phyloP scores from a whole-genome alignment of 179 eudicot genomes.

The Corrigiola litoralis region DNA sequence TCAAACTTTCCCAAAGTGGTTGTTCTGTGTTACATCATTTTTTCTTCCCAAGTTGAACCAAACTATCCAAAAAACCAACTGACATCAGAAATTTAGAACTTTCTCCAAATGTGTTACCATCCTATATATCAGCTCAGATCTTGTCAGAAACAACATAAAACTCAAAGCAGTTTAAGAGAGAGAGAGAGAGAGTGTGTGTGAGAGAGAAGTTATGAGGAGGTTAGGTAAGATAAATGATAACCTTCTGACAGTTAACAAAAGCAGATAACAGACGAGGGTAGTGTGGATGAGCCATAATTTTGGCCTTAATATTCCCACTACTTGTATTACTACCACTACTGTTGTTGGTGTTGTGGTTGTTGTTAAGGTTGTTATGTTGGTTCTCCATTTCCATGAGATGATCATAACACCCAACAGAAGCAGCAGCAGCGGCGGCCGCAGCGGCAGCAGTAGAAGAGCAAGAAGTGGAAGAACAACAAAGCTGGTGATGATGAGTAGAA shows the following conservation, averaged over 20 bases:
- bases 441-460: conserved; percentile 9
- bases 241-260: conserved; percentile 90
- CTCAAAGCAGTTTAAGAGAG: background rate
- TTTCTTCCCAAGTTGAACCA: too few relatives aligned
- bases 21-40: too few relatives aligned
- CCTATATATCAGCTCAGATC: too few relatives aligned
- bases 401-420: conserved; percentile 33
- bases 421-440: conserved; percentile 8
- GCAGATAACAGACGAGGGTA: conserved; percentile 86
- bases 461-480: conserved; percentile 22
- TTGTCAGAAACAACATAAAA: too few relatives aligned
- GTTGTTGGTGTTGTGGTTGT: background rate
- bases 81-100: too few relatives aligned
- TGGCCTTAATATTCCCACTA: conserved; percentile 49
- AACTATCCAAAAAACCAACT: too few relatives aligned
- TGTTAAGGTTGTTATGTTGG: conserved; percentile 2
- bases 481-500: too few relatives aligned
- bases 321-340: background rate
- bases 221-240: conserved; percentile 4
- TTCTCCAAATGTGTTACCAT: too few relatives aligned
- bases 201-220: too few relatives aligned
- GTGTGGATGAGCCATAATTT: conserved; percentile 95
- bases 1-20: too few relatives aligned
- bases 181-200: background rate
- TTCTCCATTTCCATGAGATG: conserved; percentile 32